Base-by-base conservation (phyloP, 2,329 filamentous ascomycete species). In the Thielaviopsis musarum region DNA sequence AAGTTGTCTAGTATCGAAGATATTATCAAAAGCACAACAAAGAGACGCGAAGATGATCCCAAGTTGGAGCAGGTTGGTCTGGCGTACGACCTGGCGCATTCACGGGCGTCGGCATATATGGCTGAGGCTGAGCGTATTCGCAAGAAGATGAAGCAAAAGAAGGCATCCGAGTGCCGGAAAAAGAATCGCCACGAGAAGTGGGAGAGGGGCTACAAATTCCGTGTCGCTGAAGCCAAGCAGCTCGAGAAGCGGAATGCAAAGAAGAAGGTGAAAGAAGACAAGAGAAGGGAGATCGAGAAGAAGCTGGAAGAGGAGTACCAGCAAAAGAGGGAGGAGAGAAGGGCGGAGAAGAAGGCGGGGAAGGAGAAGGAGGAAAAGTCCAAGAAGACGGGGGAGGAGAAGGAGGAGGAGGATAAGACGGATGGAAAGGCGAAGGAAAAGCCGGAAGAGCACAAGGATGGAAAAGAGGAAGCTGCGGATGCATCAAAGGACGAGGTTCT, bases 51-150 rank as follows among this genome's bases (percentile, higher is more conserved):
- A 28, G 52, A 55, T 17, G 81, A 82, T 55, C 78, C 81, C 52
- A 83, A 83, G 67, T 70, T 83, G 1, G 74, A 77, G 1, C 76
- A 79, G 48, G 77, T 82, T 5, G 80, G 79, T 1, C 73, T 75
- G 48, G 76, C 79, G 0, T 83, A 83, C 61, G 80, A 83, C 64
- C 65, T 82, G 5, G 80, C 80, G 0, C 80, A 83, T 64, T 76
- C 73, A 69, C 82, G 82, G 67, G 79, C 77, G 1, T 73, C 75
- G 55, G 70, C 72, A 0, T 75, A 80, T 58, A 69, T 79, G 63
- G 72, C 78, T 58, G 75, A 76, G 63, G 74, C 78, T 1, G 69
- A 72, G 22, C 74, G 76, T 62, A 72, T 78, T 24, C 69, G 75
- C 24, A 75, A 78, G 66, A 73, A 76, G 65, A 71, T 73, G 60